These are phyloP conservation scores for Davidsoniella australis DNA, from an alignment of 2,329 filamentous ascomycete species.

Conservation along the genomic window DNA sequence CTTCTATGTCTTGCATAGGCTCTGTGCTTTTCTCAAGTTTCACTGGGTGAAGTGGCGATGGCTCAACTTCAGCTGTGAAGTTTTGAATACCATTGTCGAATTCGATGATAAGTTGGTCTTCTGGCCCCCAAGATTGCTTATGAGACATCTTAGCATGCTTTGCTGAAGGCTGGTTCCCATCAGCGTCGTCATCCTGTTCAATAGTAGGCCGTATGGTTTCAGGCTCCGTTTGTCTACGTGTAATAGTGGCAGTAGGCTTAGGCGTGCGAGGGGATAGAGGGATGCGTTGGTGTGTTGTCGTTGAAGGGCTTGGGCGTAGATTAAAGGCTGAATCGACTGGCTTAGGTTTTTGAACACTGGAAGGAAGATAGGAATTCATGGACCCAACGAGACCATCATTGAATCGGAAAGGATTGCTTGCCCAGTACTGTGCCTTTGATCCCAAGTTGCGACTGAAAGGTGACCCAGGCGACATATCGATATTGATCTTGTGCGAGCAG, in stretches of 20 bases:
- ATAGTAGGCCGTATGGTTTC: slow-evolving; percentile 3
- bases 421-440: slow-evolving; percentile 1
- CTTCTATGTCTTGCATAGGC: too few relatives aligned
- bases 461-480: not conserved
- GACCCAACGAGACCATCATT: slow-evolving; percentile 7
- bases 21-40: too few relatives aligned
- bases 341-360: not conserved
- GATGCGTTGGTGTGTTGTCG: too few relatives aligned
- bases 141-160: not conserved
- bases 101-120: slow-evolving; percentile 11
- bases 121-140: slow-evolving; percentile 6
- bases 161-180: not conserved
- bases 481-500: not conserved
- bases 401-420: slow-evolving; percentile 12
- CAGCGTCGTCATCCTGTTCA: slow-evolving; percentile 6
- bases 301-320: not conserved
- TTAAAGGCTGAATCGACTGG: slow-evolving; percentile 1
- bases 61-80: not conserved
- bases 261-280: too few relatives aligned
- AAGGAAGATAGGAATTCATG: not conserved
- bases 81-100: not conserved
- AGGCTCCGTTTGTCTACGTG: too few relatives aligned
- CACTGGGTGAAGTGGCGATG: not conserved
- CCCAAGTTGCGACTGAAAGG: not conserved
- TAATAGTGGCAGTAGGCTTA: too few relatives aligned